Percentiles rank a stretch among this genome's conserved stretches.
These are phyloP conservation scores for Fusarium continuum DNA, from an alignment of 2,329 filamentous ascomycete genomes.

Conservation along the genomic window DNA sequence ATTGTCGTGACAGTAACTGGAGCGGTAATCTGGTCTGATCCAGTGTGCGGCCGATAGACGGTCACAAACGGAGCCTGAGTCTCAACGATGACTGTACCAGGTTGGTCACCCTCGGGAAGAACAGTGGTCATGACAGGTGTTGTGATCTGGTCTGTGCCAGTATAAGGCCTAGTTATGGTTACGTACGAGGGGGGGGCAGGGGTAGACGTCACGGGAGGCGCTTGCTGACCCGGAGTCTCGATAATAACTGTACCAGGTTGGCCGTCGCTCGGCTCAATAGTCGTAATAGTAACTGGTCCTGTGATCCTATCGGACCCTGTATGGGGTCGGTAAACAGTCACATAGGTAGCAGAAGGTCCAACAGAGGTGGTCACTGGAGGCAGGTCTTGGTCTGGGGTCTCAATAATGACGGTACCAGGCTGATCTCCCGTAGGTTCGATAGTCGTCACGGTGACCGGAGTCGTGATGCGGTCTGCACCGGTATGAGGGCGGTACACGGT, in stretches of 20 bases:
- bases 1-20: constrained; percentile 13
- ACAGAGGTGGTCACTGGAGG: constrained; percentile 19
- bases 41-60: constrained; percentile 14
- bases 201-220: constrained; percentile 17
- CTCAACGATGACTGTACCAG: constrained; percentile 15
- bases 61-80: constrained; percentile 12
- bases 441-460: constrained; percentile 12
- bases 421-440: constrained; percentile 15
- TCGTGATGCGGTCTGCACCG: constrained; percentile 13
- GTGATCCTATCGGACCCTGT: constrained; percentile 16
- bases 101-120: neutral
- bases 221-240: constrained; percentile 24
- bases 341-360: constrained; percentile 14
- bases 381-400: constrained; percentile 18
- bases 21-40: constrained; percentile 5
- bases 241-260: constrained; percentile 30
- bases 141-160: constrained; percentile 7
- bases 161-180: constrained; percentile 15
- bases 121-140: constrained; percentile 4
- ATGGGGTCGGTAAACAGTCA: constrained; percentile 24
- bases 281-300: constrained; percentile 17
- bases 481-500: constrained; percentile 28
- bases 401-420: constrained; percentile 27
- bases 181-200: constrained; percentile 10
- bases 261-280: constrained; percentile 13